Percentiles rank a stretch among this genome's conserved stretches.
Evolutionary conservation across 1,284 basidiomycete species (phyloP).

Genomic region (Tilletia walkeri): DNA sequence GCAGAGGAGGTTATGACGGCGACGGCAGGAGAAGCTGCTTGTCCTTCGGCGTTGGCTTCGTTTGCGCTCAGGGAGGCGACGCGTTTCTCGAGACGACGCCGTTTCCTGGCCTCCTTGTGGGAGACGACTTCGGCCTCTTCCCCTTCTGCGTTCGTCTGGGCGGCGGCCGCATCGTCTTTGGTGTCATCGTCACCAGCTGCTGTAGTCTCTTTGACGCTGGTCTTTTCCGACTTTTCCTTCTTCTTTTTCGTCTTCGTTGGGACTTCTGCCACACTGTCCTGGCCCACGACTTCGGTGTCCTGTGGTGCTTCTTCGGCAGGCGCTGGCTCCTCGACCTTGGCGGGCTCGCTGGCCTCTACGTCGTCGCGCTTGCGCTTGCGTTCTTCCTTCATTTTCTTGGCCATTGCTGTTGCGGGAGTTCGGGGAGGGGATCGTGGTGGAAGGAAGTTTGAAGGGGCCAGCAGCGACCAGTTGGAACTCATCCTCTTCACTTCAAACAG

Average conservation of each 20-base stretch:
- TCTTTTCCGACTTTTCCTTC: slow-evolving; percentile 69
- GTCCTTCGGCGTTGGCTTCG: neutral
- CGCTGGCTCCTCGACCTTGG: neutral
- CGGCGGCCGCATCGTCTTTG: slow-evolving; percentile 68
- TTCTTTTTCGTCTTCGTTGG: slow-evolving; percentile 67
- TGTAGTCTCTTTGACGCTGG: slow-evolving; percentile 71
- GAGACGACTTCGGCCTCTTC: slow-evolving; percentile 41
- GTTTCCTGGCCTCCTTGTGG: slow-evolving; percentile 50
- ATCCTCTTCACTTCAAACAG: neutral
- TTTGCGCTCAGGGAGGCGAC: slow-evolving; percentile 22
- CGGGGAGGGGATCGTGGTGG: neutral
- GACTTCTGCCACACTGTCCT: slow-evolving; percentile 67
- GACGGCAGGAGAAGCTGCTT: slow-evolving; percentile 17
- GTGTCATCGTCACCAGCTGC: slow-evolving; percentile 71
- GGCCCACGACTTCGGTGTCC: slow-evolving; percentile 59
- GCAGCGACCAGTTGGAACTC: neutral
- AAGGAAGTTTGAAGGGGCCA: neutral
- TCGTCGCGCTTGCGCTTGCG: slow-evolving; percentile 16
- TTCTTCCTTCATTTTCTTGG: neutral
- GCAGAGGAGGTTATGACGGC: slow-evolving; percentile 6
- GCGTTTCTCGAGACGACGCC: slow-evolving; percentile 33
- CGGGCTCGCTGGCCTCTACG: neutral
- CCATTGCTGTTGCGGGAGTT: neutral
- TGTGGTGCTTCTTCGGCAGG: neutral
- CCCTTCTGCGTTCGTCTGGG: slow-evolving; percentile 63